phyloP scores from a whole-genome alignment of 495 filamentous ascomycete genomes.

The Xylaria scruposa region DNA sequence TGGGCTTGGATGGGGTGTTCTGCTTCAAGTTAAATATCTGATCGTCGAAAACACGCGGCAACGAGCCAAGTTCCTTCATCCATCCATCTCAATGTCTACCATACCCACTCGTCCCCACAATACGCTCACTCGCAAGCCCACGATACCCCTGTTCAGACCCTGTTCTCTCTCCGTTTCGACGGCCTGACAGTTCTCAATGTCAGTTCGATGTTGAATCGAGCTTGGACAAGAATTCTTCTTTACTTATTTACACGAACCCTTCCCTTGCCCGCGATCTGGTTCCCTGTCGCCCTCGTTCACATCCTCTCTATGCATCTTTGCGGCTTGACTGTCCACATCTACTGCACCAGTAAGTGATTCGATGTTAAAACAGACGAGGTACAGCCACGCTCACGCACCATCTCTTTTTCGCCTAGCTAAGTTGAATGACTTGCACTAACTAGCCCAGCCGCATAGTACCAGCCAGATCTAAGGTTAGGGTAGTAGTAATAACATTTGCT shows the following conservation, averaged over 20 bases:
- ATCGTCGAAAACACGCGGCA: constrained; percentile 4
- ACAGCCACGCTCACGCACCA: not conserved
- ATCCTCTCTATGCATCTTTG: not conserved
- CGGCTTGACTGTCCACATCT: not conserved
- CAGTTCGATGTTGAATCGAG: constrained; percentile 9
- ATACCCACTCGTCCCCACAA: constrained; percentile 14
- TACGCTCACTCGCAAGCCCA: not conserved
- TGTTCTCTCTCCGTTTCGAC: constrained; percentile 4
- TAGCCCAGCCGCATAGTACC: not conserved
- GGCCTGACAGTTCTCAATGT: constrained; percentile 1
- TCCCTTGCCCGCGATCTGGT: not conserved
- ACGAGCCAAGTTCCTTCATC: not conserved
- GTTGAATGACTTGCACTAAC: not conserved
- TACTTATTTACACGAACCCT: not conserved
- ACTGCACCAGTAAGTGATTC: not conserved
- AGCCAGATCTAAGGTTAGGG: constrained; percentile 13
- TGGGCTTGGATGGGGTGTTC: not conserved
- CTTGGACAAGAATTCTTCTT: not conserved
- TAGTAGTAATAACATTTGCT: constrained; percentile 20
- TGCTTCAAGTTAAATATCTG: not conserved
- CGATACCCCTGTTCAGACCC: constrained; percentile 6
- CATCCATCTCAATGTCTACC: not conserved
- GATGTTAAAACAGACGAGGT: not conserved
- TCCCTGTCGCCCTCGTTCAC: not conserved
- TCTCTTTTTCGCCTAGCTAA: constrained; percentile 16